phyloP scores from a whole-genome alignment of 1,284 basidiomycete species.

The Pisolithus thermaeus region DNA sequence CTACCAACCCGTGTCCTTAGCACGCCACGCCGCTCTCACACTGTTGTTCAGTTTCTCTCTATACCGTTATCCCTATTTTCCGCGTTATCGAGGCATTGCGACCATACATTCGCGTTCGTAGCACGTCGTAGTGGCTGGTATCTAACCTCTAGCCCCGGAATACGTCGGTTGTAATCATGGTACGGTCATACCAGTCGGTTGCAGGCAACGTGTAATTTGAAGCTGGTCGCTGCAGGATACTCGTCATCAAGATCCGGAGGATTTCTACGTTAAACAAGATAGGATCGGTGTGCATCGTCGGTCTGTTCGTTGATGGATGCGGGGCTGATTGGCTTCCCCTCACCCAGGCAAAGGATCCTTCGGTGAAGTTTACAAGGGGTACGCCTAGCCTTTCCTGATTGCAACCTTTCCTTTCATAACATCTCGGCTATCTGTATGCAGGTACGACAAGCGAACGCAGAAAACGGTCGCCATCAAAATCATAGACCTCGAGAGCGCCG shows the following conservation, averaged over 20 bases:
- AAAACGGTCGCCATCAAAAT: slow-evolving; percentile 97
- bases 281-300: slow-evolving; percentile 70
- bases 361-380: slow-evolving; percentile 98
- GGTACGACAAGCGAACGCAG: slow-evolving; percentile 89
- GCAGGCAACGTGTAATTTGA: slow-evolving; percentile 5
- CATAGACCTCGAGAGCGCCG: slow-evolving; percentile 96
- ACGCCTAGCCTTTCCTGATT: slow-evolving; percentile 15
- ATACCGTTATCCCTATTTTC: slow-evolving; percentile 2
- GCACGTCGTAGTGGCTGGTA: slow-evolving; percentile 4
- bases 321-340: slow-evolving; percentile 8
- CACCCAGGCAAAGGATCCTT: slow-evolving; percentile 87
- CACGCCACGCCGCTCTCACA: slow-evolving; percentile 1
- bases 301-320: slow-evolving; percentile 10
- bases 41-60: slow-evolving; percentile 1
- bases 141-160: not conserved
- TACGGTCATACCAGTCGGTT: slow-evolving; percentile 5
- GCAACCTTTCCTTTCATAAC: not conserved
- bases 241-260: slow-evolving; percentile 81
- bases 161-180: slow-evolving; percentile 23
- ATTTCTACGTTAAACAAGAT: slow-evolving; percentile 94
- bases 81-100: not conserved
- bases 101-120: not conserved
- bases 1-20: not conserved
- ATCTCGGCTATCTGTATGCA: slow-evolving; percentile 24
- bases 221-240: slow-evolving; percentile 44